These are phyloP conservation scores for Russula earlei DNA, from an alignment of 768 basidiomycete species.

Conservation along the genomic window DNA sequence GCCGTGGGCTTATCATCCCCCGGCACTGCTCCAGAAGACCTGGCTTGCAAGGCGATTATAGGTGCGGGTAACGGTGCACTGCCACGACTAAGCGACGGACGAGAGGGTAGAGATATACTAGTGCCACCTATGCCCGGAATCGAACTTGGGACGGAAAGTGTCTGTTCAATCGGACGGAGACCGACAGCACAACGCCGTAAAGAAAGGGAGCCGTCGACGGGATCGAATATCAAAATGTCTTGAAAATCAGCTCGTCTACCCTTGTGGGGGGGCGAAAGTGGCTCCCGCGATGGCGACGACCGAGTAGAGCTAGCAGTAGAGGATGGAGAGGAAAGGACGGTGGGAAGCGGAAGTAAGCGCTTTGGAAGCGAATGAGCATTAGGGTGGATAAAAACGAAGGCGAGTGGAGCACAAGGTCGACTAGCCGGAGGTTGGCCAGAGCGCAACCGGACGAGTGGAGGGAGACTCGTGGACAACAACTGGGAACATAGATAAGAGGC, in stretches of 20 bases:
- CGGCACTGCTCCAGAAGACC: slow-evolving; percentile 29
- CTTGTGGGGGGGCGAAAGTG: slow-evolving; percentile 23
- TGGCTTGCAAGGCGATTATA: not conserved
- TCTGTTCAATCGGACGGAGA: slow-evolving; percentile 22
- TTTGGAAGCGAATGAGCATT: slow-evolving; percentile 30
- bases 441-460: slow-evolving; percentile 48
- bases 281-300: slow-evolving; percentile 24
- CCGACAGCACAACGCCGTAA: slow-evolving; percentile 47
- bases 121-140: slow-evolving; percentile 33
- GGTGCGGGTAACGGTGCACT: slow-evolving; percentile 25
- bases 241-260: slow-evolving; percentile 41
- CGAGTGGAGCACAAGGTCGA: slow-evolving; percentile 33
- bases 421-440: slow-evolving; percentile 22
- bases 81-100: slow-evolving; percentile 35
- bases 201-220: slow-evolving; percentile 43
- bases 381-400: slow-evolving; percentile 44
- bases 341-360: slow-evolving; percentile 32
- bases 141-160: slow-evolving; percentile 22
- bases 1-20: slow-evolving; percentile 31
- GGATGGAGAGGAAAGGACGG: slow-evolving; percentile 23
- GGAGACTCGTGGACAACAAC: slow-evolving; percentile 43
- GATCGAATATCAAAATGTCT: slow-evolving; percentile 63
- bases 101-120: slow-evolving; percentile 53
- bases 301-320: slow-evolving; percentile 26
- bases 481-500: slow-evolving; percentile 29